A percentile compares a stretch with the other conserved stretches of the same genome.
These are phyloP conservation scores for Tolypocladium ovalisporum DNA, from an alignment of 2,329 filamentous ascomycete species.

Conservation along the genomic window DNA sequence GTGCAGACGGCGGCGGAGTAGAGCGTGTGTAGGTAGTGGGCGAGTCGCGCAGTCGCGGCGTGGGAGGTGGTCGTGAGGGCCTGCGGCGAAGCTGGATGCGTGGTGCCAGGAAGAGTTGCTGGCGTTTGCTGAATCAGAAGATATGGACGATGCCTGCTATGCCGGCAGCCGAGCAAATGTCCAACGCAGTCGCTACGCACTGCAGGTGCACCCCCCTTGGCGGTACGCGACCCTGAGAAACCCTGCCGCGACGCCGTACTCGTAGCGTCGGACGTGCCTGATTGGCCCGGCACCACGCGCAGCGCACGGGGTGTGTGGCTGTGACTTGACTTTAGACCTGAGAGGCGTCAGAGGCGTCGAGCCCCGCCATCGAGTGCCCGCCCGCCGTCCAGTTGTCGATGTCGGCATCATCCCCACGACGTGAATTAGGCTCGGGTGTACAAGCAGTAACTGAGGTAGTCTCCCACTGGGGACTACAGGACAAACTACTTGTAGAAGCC, in stretches of 20 bases:
- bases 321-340: not conserved
- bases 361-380: not conserved
- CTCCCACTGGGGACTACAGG: no score
- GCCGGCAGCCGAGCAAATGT: not conserved
- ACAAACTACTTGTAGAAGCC: no score
- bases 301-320: not conserved
- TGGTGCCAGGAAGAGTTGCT: not conserved
- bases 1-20: not conserved
- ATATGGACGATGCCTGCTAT: not conserved
- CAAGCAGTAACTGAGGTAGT: not conserved
- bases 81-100: not conserved
- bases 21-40: not conserved
- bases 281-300: not conserved
- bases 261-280: conserved; percentile 3
- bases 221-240: conserved; percentile 3
- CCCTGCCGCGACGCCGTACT: conserved; percentile 9
- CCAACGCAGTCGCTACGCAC: not conserved
- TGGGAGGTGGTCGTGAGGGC: not conserved
- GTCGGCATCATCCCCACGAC: not conserved
- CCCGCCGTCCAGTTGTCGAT: not conserved
- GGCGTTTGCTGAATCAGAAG: not conserved
- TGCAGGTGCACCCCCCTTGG: not conserved
- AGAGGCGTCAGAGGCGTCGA: not conserved
- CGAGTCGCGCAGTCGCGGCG: no score
- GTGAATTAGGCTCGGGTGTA: not conserved